Conservation (phyloP, 1,284 basidiomycete species). For the Boletus mariae region DNA sequence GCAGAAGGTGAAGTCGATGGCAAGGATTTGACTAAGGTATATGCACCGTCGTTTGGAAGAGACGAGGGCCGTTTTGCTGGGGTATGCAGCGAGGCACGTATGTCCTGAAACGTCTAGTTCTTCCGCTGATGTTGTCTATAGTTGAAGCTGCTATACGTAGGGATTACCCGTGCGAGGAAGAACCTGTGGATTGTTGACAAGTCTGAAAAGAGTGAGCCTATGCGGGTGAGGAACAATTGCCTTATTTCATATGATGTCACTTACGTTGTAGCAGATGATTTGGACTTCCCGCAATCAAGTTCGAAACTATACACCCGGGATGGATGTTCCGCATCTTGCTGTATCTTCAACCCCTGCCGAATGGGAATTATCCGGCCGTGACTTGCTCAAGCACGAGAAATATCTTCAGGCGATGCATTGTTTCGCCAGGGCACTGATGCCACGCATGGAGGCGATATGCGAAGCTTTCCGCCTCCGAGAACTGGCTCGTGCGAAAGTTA, state of each 20-base stretch:
- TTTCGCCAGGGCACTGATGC: constrained; percentile 51
- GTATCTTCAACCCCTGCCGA: constrained; percentile 46
- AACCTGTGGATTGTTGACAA: constrained; percentile 66
- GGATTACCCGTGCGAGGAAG: constrained; percentile 63
- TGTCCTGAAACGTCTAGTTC: not conserved
- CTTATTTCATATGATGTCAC: not conserved
- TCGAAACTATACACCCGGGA: constrained; percentile 41
- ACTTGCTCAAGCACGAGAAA: constrained; percentile 51
- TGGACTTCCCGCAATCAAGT: constrained; percentile 46
- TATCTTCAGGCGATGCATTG: constrained; percentile 61
- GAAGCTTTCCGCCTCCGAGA: constrained; percentile 45
- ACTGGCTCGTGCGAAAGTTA: constrained; percentile 33
- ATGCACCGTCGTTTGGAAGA: constrained; percentile 46
- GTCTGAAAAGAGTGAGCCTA: constrained; percentile 52
- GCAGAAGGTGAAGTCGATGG: constrained; percentile 25
- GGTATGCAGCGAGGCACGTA: constrained; percentile 55
- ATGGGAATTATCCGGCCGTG: constrained; percentile 52
- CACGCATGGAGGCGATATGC: constrained; percentile 44
- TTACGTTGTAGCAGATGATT: constrained; percentile 38
- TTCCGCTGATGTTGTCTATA: constrained; percentile 24
- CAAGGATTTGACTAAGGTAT: constrained; percentile 12
- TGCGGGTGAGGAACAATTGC: constrained; percentile 48
- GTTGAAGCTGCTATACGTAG: constrained; percentile 69
- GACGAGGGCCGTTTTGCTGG: constrained; percentile 51
- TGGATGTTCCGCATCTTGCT: constrained; percentile 46